A percentile compares a stretch with the other conserved stretches of the same genome.
phyloP scores from a whole-genome alignment of 495 filamentous ascomycete genomes.

The Acidiella bohemica region DNA sequence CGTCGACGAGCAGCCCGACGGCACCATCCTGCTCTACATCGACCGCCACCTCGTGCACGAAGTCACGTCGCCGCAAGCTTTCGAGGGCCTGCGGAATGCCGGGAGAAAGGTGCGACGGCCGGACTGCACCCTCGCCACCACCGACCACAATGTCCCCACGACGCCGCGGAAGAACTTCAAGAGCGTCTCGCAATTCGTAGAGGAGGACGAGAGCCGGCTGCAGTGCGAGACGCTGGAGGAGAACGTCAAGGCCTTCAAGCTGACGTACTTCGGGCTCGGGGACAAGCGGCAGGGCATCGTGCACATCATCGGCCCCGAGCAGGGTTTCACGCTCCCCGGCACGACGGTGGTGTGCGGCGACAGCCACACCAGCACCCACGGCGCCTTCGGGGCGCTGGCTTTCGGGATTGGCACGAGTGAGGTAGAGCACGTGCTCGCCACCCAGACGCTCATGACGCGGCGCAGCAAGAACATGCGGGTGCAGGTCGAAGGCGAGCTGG shows the following conservation, averaged over 20 bases:
- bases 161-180: slow-evolving; percentile 79
- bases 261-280: slow-evolving; percentile 93
- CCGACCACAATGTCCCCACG: slow-evolving; percentile 94
- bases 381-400: slow-evolving; percentile 87
- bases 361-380: slow-evolving; percentile 94
- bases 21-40: slow-evolving; percentile 86
- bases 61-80: slow-evolving; percentile 98
- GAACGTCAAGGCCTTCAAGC: slow-evolving; percentile 89
- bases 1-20: slow-evolving; percentile 84
- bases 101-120: slow-evolving; percentile 76
- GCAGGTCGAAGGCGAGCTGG: slow-evolving; percentile 80
- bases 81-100: slow-evolving; percentile 84
- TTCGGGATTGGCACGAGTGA: slow-evolving; percentile 98
- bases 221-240: slow-evolving; percentile 94
- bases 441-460: slow-evolving; percentile 86
- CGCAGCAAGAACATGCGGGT: slow-evolving; percentile 97
- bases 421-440: slow-evolving; percentile 96
- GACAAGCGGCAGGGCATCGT: slow-evolving; percentile 98
- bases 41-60: slow-evolving; percentile 95
- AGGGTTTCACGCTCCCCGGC: slow-evolving; percentile 94
- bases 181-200: slow-evolving; percentile 70
- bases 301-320: slow-evolving; percentile 97
- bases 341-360: slow-evolving; percentile 97
- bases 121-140: slow-evolving; percentile 92
- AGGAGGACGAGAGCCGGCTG: slow-evolving; percentile 81